Evolutionary conservation across 164 flowering plant species (phyloP).

Genomic region (Annona cherimola): DNA sequence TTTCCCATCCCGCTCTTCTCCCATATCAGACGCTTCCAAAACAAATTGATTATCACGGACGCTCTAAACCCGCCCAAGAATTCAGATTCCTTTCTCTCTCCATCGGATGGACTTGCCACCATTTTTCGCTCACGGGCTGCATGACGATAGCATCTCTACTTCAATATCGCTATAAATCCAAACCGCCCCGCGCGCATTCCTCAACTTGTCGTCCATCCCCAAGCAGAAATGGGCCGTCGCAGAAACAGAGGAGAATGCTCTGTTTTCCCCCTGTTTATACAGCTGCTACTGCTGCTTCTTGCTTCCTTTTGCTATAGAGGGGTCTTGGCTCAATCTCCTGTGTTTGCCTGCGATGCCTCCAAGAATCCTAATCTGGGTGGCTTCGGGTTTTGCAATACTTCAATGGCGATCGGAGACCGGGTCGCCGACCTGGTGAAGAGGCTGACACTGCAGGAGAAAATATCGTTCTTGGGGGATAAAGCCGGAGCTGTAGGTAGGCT

Average conservation of each 20-base stretch:
- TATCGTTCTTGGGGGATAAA: constrained; percentile 45
- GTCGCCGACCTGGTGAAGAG: constrained; percentile 72
- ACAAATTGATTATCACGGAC: constrained; percentile 1
- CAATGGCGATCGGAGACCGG: constrained; percentile 36
- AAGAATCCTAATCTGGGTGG: constrained; percentile 36
- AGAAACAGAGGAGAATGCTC: constrained; percentile 32
- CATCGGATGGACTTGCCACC: not conserved
- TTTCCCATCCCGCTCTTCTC: not conserved
- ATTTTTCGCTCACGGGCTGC: constrained; percentile 16
- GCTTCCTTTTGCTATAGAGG: not conserved
- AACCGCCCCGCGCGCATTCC: not conserved
- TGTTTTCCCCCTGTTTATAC: constrained; percentile 22
- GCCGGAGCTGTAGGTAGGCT: constrained; percentile 60
- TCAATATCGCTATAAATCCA: not conserved
- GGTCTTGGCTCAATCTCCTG: constrained; percentile 34
- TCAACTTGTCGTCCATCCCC: constrained; percentile 1
- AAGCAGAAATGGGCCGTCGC: constrained; percentile 14
- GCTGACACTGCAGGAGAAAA: constrained; percentile 84
- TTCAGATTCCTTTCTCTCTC: constrained; percentile 5
- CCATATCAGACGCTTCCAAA: not conserved
- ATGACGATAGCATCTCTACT: constrained; percentile 5
- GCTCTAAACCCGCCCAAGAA: not conserved
- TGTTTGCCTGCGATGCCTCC: constrained; percentile 63
- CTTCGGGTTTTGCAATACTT: constrained; percentile 56
- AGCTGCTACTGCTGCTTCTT: not conserved